Evolutionary conservation across 495 filamentous ascomycete genomes (phyloP).

Genomic region (Aspergillus baeticus): DNA sequence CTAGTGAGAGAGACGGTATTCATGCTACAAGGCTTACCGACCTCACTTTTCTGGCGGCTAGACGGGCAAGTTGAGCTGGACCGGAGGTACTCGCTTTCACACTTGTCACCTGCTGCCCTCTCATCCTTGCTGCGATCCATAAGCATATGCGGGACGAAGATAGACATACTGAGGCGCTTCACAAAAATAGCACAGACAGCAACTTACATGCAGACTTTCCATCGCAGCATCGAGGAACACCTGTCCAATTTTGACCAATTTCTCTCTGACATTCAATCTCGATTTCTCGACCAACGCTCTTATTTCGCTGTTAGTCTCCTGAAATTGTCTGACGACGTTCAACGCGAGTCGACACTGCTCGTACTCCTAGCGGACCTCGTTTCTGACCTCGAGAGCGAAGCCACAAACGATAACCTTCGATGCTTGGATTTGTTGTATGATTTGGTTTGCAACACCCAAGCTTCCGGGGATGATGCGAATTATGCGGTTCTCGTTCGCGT

Average conservation of each 20-base stretch:
- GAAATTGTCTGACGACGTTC: conserved; percentile 58
- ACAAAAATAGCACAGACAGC: conserved; percentile 31
- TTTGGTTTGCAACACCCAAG: conserved; percentile 63
- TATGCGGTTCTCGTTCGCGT: conserved; percentile 62
- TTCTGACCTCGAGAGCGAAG: conserved; percentile 17
- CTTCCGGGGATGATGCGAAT: conserved; percentile 57
- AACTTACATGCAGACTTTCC: conserved; percentile 56
- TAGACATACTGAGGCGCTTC: conserved; percentile 51
- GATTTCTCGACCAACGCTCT: conserved; percentile 35
- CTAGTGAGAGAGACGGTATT: conserved; percentile 75
- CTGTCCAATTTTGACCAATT: conserved; percentile 41
- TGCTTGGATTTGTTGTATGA: conserved; percentile 77
- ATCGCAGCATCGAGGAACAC: conserved; percentile 43
- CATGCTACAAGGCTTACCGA: conserved; percentile 80
- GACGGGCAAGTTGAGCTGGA: conserved; percentile 41
- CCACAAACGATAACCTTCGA: conserved; percentile 36
- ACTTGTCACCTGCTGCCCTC: conserved; percentile 38
- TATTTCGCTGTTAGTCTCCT: conserved; percentile 54
- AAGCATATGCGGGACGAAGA: conserved; percentile 41
- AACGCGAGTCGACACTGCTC: conserved; percentile 52
- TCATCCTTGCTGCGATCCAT: conserved; percentile 41
- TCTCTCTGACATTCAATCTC: conserved; percentile 44
- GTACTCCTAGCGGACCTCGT: conserved; percentile 51
- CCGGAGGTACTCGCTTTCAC: conserved; percentile 35
- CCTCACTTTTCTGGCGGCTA: conserved; percentile 59